phyloP scores from a whole-genome alignment of 257 asterid genomes.

The Scutellaria barbata region DNA sequence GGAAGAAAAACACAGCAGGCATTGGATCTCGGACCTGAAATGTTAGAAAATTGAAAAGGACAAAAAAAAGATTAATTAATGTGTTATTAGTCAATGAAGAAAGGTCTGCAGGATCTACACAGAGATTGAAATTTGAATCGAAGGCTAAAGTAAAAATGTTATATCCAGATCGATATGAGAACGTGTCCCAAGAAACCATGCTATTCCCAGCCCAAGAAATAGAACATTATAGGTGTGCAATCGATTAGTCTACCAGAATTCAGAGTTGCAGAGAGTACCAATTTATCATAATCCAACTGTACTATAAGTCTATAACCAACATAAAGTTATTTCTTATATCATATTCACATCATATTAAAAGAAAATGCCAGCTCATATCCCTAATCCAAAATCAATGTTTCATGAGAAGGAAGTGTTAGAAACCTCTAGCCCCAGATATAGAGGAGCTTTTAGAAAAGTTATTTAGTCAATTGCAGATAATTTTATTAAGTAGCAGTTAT shows the following conservation, averaged over 20 bases:
- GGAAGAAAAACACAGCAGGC: constrained; percentile 95
- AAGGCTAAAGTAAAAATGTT: constrained; percentile 8
- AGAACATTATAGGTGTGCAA: not conserved
- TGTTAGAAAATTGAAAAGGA: constrained; percentile 23
- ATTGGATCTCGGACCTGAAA: constrained; percentile 89
- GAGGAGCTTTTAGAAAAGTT: constrained; percentile 11
- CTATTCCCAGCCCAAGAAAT: constrained; percentile 11
- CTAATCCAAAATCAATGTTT: constrained; percentile 12
- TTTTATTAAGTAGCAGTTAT: not conserved
- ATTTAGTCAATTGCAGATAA: not conserved
- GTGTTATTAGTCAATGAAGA: not conserved
- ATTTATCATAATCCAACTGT: not conserved
- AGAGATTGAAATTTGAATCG: constrained; percentile 8
- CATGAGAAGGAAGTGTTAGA: constrained; percentile 12
- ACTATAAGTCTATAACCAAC: not conserved
- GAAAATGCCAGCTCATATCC: constrained; percentile 1
- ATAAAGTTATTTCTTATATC: not conserved
- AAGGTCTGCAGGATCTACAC: not conserved
- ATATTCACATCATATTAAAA: not conserved
- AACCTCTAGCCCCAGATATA: not conserved
- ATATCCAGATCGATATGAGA: constrained; percentile 24
- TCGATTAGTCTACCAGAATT: not conserved
- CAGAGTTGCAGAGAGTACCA: constrained; percentile 28
- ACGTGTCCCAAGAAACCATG: not conserved
- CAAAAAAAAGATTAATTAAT: constrained; percentile 10